These are phyloP conservation scores for Tolypocladium pustulatum DNA, from an alignment of 2,329 filamentous ascomycete species.

Conservation along the genomic window DNA sequence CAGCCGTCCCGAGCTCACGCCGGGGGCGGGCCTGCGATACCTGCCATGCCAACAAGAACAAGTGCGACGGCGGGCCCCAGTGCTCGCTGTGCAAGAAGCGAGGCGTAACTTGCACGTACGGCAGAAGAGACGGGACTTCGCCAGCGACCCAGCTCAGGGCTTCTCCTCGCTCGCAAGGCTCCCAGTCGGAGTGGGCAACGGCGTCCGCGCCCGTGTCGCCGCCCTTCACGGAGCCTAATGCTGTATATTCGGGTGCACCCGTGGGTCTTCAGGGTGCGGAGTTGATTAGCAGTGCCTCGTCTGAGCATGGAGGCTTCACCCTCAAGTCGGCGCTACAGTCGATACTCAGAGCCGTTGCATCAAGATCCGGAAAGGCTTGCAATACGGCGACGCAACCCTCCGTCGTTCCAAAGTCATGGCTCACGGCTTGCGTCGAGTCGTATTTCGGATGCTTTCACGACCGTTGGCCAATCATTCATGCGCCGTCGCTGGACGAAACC, in stretches of 20 bases:
- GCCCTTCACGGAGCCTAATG: background rate
- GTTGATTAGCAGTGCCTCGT: background rate
- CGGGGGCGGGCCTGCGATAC: conserved; percentile 29
- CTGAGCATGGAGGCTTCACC: background rate
- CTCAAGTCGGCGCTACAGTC: conserved; percentile 3
- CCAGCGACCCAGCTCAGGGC: background rate
- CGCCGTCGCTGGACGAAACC: conserved; percentile 21
- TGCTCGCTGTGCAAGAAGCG: conserved; percentile 29
- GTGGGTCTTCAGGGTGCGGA: background rate
- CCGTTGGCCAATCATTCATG: conserved; percentile 29
- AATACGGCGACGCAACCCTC: background rate
- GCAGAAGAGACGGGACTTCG: conserved; percentile 7
- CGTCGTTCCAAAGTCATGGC: conserved; percentile 10
- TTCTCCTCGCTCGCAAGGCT: background rate
- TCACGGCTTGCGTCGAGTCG: conserved; percentile 10
- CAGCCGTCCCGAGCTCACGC: conserved; percentile 17
- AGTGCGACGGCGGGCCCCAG: conserved; percentile 28
- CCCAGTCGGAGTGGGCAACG: background rate
- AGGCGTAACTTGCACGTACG: conserved; percentile 26
- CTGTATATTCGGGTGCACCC: background rate
- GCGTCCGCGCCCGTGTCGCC: background rate
- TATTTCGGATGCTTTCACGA: conserved; percentile 31
- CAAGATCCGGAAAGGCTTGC: background rate
- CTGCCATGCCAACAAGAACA: conserved; percentile 34
- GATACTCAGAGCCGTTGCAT: conserved; percentile 1